These are phyloP conservation scores for Coelastrella sp. DNA, from an alignment of 139 green algal genomes.

Conservation along the genomic window DNA sequence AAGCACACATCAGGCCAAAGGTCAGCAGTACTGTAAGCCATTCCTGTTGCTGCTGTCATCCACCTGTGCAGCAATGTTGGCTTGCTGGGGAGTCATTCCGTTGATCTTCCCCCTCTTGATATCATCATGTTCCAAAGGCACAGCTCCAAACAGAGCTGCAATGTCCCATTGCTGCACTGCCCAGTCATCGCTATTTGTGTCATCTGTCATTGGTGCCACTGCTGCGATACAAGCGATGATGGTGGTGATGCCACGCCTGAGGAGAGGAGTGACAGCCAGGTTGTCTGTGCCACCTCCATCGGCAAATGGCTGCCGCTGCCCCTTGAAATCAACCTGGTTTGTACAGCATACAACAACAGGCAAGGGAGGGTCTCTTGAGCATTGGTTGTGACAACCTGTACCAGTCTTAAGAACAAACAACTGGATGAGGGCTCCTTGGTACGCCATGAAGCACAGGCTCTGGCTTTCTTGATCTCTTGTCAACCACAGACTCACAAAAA, in stretches of 20 bases:
- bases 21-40: background rate
- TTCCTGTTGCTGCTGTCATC: background rate
- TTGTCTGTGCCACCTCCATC: conserved; percentile 54
- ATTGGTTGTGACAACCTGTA: too few relatives aligned
- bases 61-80: conserved; percentile 38
- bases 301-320: conserved; percentile 37
- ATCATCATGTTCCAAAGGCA: conserved; percentile 24
- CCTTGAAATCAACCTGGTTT: conserved; percentile 27
- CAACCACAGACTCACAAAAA: too few relatives aligned
- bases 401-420: too few relatives aligned
- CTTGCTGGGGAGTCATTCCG: conserved; percentile 13
- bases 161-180: conserved; percentile 49
- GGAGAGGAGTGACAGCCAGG: conserved; percentile 53
- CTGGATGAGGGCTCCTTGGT: too few relatives aligned
- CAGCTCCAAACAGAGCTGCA: conserved; percentile 47
- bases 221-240: conserved; percentile 43
- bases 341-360: background rate
- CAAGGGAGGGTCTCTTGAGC: too few relatives aligned
- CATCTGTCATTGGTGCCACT: background rate
- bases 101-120: conserved; percentile 38
- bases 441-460: too few relatives aligned
- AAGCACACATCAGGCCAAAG: background rate
- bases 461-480: too few relatives aligned
- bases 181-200: conserved; percentile 1
- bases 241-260: conserved; percentile 27